These are phyloP conservation scores for Phytopythium kandeliae DNA, from an alignment of 352 stramenopile genomes.

Conservation along the genomic window DNA sequence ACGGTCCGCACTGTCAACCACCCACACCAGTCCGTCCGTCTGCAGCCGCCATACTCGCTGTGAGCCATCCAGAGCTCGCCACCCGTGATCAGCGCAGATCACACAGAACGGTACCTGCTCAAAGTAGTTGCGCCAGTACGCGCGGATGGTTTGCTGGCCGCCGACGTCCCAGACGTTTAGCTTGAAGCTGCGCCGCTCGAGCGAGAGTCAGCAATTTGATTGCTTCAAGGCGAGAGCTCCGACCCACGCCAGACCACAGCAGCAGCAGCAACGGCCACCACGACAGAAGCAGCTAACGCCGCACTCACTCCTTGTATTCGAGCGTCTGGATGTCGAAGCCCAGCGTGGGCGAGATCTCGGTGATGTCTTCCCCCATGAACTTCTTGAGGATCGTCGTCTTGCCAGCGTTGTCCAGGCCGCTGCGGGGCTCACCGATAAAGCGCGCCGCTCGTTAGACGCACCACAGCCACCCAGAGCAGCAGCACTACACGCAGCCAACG, in stretches of 20 bases:
- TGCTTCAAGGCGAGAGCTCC: too few relatives aligned
- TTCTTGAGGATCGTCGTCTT: slow-evolving; percentile 98
- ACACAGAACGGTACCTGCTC: slow-evolving; percentile 57
- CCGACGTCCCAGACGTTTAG: slow-evolving; percentile 99
- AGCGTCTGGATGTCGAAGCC: slow-evolving; percentile 97
- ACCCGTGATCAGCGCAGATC: too few relatives aligned
- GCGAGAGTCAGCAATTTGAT: slow-evolving; percentile 7
- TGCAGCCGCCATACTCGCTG: slow-evolving; percentile 6
- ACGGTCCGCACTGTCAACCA: slow-evolving; percentile 96
- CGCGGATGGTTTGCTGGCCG: slow-evolving; percentile 98
- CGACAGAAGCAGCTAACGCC: too few relatives aligned
- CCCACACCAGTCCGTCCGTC: slow-evolving; percentile 99
- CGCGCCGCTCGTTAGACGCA: slow-evolving; percentile 2
- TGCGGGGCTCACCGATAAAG: slow-evolving; percentile 3
- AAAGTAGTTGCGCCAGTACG: slow-evolving; percentile 99
- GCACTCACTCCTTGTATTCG: slow-evolving; percentile 22
- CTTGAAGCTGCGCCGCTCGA: slow-evolving; percentile 95
- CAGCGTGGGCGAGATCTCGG: slow-evolving; percentile 91
- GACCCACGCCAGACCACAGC: too few relatives aligned
- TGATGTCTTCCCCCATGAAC: slow-evolving; percentile 94
- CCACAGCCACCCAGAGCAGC: background rate
- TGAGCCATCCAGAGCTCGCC: background rate
- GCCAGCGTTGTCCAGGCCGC: slow-evolving; percentile 92
- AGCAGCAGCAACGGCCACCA: too few relatives aligned
- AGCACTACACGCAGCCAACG: slow-evolving; percentile 4